phyloP scores from a whole-genome alignment of 1,139 yeast species.

The Taphrina communis region DNA sequence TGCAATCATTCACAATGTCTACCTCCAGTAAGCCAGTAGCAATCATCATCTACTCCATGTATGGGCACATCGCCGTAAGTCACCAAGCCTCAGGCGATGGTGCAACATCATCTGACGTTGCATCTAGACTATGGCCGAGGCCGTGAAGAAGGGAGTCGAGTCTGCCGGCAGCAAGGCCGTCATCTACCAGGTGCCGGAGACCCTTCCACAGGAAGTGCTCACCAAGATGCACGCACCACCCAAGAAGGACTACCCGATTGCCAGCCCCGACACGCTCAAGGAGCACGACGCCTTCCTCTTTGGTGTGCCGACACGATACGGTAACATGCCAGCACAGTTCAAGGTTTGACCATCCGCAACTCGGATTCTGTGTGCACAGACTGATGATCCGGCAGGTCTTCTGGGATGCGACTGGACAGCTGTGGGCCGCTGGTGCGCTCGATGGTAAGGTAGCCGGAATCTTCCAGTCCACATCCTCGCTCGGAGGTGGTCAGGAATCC shows the following conservation, averaged over 20 bases:
- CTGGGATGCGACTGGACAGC: conserved; percentile 74
- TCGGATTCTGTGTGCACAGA: conserved; percentile 45
- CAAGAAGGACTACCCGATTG: conserved; percentile 61
- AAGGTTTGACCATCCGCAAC: conserved; percentile 48
- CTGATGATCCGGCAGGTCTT: conserved; percentile 52
- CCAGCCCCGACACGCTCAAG: conserved; percentile 58
- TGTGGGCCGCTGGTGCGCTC: conserved; percentile 66
- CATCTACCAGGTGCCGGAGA: conserved; percentile 67
- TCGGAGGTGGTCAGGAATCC: conserved; percentile 71
- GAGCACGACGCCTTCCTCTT: conserved; percentile 66
- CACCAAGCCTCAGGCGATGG: not conserved
- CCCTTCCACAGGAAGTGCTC: conserved; percentile 60
- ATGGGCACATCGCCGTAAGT: conserved; percentile 61
- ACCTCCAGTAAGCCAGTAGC: conserved; percentile 60
- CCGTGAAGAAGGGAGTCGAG: conserved; percentile 63
- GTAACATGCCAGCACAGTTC: conserved; percentile 68
- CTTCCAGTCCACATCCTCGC: conserved; percentile 64
- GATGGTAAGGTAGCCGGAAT: conserved; percentile 65
- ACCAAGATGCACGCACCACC: conserved; percentile 59
- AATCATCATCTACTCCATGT: conserved; percentile 77
- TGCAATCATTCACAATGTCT: conserved; percentile 2
- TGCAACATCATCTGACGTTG: not conserved
- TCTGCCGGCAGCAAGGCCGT: conserved; percentile 67
- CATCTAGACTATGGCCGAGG: conserved; percentile 57
- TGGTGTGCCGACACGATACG: conserved; percentile 70